A percentile compares a stretch with the other conserved stretches of the same genome.
Conservation (phyloP, 768 basidiomycete species). For the Cystobasidium onofrii region DNA sequence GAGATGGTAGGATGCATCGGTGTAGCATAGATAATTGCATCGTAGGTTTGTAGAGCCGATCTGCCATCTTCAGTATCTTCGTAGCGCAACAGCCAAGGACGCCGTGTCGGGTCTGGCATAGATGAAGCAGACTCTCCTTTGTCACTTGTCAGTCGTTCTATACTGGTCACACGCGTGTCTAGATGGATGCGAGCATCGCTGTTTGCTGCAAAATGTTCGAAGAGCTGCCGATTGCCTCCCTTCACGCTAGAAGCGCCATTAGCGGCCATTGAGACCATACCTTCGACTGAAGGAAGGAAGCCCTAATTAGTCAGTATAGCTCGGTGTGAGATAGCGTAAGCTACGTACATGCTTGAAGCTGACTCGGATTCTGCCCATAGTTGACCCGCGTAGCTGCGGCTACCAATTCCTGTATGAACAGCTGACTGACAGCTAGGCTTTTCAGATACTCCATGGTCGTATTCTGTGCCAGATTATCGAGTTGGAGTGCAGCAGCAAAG, state of each 20-base stretch:
- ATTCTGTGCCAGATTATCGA: constrained; percentile 48
- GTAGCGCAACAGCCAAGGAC: constrained; percentile 10
- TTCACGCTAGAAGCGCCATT: constrained; percentile 58
- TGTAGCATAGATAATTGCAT: constrained; percentile 73
- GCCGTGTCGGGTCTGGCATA: not conserved
- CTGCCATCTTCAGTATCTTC: not conserved
- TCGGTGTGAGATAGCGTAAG: not conserved
- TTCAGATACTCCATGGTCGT: constrained; percentile 57
- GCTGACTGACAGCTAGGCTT: constrained; percentile 53
- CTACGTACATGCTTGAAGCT: constrained; percentile 56
- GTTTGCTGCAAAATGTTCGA: constrained; percentile 65
- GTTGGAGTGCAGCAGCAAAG: constrained; percentile 50
- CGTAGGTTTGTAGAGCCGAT: constrained; percentile 22
- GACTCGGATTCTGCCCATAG: constrained; percentile 56
- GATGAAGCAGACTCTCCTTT: not conserved
- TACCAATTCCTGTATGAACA: constrained; percentile 64
- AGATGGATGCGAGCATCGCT: constrained; percentile 65
- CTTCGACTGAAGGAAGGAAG: constrained; percentile 54
- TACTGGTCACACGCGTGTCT: constrained; percentile 42
- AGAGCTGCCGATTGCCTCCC: constrained; percentile 78
- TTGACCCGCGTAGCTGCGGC: constrained; percentile 59
- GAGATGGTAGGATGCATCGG: constrained; percentile 63
- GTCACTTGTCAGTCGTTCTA: constrained; percentile 33
- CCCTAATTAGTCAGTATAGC: not conserved
- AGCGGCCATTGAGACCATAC: constrained; percentile 63